Conservation (phyloP, 2,329 filamentous ascomycete species). For the Botrytis deweyae region DNA sequence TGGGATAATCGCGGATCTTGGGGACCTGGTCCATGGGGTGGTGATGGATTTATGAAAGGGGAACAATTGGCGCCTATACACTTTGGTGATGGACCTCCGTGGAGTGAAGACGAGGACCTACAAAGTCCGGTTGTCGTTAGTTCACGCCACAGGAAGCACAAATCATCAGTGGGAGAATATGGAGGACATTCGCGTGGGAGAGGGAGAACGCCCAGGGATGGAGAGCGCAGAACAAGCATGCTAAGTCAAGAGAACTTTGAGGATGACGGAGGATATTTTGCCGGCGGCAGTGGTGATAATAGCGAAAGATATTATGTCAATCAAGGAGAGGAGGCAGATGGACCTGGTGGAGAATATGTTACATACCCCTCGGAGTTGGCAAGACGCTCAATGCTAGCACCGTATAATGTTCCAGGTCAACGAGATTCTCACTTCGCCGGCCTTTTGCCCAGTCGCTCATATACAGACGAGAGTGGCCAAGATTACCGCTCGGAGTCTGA, state of each 20-base stretch:
- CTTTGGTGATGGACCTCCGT: constrained; percentile 85
- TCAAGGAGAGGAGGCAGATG: constrained; percentile 68
- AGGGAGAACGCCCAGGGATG: constrained; percentile 48
- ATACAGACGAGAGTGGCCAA: constrained; percentile 42
- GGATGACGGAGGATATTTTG: constrained; percentile 64
- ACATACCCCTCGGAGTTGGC: constrained; percentile 70
- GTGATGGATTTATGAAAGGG: constrained; percentile 54
- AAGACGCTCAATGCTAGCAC: constrained; percentile 51
- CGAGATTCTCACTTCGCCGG: constrained; percentile 56
- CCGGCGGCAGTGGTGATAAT: constrained; percentile 66
- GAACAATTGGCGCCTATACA: constrained; percentile 78
- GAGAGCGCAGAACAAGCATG: constrained; percentile 44
- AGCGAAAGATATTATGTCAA: constrained; percentile 74
- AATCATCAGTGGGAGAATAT: constrained; percentile 59
- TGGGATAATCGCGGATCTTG: constrained; percentile 70
- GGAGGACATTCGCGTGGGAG: constrained; percentile 43
- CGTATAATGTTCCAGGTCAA: constrained; percentile 47
- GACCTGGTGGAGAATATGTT: constrained; percentile 76
- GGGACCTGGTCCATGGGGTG: constrained; percentile 46
- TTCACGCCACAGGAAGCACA: constrained; percentile 82
- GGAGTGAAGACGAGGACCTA: constrained; percentile 92
- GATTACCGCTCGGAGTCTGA: constrained; percentile 54
- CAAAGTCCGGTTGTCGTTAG: constrained; percentile 85
- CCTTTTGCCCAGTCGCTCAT: constrained; percentile 42
- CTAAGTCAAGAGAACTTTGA: constrained; percentile 53